Conservation (phyloP, 2,329 filamentous ascomycete genomes). For the Fusarium denticulatum region DNA sequence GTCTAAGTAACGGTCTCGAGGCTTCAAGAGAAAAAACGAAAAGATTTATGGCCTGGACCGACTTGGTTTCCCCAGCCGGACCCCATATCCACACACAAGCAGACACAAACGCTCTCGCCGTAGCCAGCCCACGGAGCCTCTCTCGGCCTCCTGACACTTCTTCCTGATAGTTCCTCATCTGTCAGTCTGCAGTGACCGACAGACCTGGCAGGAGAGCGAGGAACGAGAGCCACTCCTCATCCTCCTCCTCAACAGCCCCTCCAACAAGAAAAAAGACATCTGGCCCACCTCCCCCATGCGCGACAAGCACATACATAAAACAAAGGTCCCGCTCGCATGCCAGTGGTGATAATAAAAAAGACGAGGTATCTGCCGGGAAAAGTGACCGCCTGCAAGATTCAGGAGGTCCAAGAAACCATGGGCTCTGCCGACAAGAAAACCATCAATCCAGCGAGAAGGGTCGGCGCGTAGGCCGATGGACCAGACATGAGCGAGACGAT, state of each 20-base stretch:
- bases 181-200: constrained; percentile 43
- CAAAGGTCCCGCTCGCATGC: constrained; percentile 49
- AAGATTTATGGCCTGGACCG: constrained; percentile 59
- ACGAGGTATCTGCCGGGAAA: constrained; percentile 40
- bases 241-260: constrained; percentile 38
- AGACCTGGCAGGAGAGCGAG: constrained; percentile 32
- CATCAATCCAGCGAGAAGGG: constrained; percentile 43
- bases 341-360: constrained; percentile 45
- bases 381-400: constrained; percentile 29
- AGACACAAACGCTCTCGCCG: constrained; percentile 37
- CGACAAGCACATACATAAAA: constrained; percentile 50
- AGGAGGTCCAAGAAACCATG: constrained; percentile 33
- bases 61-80: constrained; percentile 37
- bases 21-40: constrained; percentile 56
- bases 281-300: constrained; percentile 46
- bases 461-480: constrained; percentile 40
- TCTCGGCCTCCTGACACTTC: constrained; percentile 33
- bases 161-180: constrained; percentile 42
- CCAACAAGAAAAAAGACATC: constrained; percentile 44
- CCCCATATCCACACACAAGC: constrained; percentile 42
- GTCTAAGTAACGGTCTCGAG: constrained; percentile 50
- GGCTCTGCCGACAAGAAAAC: constrained; percentile 37
- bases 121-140: constrained; percentile 35
- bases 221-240: constrained; percentile 42
- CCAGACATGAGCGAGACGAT: constrained; percentile 50